Base-by-base conservation (phyloP, 2,329 filamentous ascomycete genomes). In the Falciphora oryzae region DNA sequence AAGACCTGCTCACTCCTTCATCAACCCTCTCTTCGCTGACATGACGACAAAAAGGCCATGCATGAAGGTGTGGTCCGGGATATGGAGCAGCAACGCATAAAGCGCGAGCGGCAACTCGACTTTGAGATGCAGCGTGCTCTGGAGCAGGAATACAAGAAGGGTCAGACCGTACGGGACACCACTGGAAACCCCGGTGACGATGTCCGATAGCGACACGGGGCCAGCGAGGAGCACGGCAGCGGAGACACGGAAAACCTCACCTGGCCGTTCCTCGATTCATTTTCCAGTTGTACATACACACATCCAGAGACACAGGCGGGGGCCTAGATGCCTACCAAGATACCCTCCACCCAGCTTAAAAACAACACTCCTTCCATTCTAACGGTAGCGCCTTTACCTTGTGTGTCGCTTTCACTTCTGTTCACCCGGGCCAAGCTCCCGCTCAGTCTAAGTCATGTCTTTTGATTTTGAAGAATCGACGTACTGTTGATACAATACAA, bases 31-130 rank as follows among this genome's bases (percentile, higher is more conserved):
- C n/a, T 28, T n/a, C 8, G 29, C 53, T 16, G n/a, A 31, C 4
- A 53, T n/a, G 22, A 50, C 44, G 4, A 28, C 5, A 32, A 16
- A 31, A 67, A 94, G 95, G 91, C 92, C 65, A 99, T 99, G 95
- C 95, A 99, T 73, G 86, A 90, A 69, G 95, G 95, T 59, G 95
- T 99, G 57, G 81, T 98, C 68, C 91, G 94, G 68, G 95, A 99
- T 73, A 90, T 97, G 83, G 94, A 98, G 74, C 92, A 96, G 73
- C 93, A 97, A 75, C 88, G 91, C 59, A 75, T 97, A 69, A 97
- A 97, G 79, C 85, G 86, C 69, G 95, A 99, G 76, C 89, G 95
- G 66, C 91, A 96, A 75, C 86, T 93, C 63, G 95, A 99, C 74
- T 99, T 99, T 73, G 93, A 98, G 69, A 87, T 96, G 85, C 95